Evolutionary conservation across 129 eudicot species (phyloP).

Genomic region (Flaveria ramosissima): DNA sequence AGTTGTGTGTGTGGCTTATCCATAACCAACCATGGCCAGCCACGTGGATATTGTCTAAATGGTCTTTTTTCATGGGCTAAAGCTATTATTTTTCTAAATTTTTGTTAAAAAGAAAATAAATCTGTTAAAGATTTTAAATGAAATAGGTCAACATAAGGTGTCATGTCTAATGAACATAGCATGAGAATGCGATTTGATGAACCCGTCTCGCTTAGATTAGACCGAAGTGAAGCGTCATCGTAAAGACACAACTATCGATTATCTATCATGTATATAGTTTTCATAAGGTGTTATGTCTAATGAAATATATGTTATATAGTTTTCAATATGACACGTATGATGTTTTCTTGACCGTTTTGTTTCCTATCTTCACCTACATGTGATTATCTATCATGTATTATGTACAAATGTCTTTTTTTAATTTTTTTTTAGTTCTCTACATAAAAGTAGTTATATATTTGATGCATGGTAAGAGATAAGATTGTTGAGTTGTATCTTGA

Average conservation of each 20-base stretch:
- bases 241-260: neutral
- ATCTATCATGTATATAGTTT: no score
- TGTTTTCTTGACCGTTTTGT: no score
- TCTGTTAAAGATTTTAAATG: neutral
- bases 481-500: neutral
- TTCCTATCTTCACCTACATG: no score
- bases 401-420: no score
- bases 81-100: neutral
- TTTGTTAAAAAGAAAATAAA: neutral
- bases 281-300: no score
- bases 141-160: neutral
- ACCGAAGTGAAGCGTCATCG: neutral
- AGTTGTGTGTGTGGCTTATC: conserved; percentile 7
- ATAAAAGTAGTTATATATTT: no score
- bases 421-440: no score
- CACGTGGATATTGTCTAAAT: conserved; percentile 26
- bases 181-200: neutral
- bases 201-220: neutral
- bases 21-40: conserved; percentile 15
- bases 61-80: neutral
- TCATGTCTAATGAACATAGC: conserved; percentile 11
- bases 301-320: no score
- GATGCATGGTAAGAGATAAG: neutral
- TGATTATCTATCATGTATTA: no score
- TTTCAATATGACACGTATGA: no score